Conservation (phyloP, 495 filamentous ascomycete species). For the Diplogelasinospora grovesii region DNA sequence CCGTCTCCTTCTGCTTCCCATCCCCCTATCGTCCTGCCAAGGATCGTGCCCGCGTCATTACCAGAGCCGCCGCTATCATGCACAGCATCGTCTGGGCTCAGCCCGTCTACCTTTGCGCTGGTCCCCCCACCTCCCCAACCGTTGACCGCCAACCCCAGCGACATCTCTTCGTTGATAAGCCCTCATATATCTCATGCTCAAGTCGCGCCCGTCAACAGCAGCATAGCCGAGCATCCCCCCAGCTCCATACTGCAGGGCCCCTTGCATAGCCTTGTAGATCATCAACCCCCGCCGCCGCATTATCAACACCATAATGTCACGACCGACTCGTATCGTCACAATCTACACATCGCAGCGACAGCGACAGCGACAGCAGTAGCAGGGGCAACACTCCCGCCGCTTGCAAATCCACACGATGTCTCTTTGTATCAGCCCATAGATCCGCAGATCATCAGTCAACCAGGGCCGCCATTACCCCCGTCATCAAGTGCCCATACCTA, state of each 20-base stretch:
- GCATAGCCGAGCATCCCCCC: conserved; percentile 11
- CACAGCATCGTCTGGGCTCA: conserved; percentile 17
- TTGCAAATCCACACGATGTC: conserved; percentile 9
- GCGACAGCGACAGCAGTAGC: conserved; percentile 15
- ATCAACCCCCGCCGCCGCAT: conserved; percentile 20
- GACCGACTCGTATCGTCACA: conserved; percentile 18
- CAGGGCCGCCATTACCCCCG: no score
- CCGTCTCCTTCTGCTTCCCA: no score
- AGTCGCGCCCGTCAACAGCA: conserved; percentile 1
- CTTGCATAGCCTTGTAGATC: not conserved
- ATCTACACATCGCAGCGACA: not conserved
- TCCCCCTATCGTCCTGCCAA: no score
- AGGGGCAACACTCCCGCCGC: conserved; percentile 12
- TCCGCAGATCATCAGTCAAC: conserved; percentile 44
- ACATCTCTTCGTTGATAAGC: conserved; percentile 30
- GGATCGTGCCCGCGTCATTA: no score
- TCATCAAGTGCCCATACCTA: conserved; percentile 6
- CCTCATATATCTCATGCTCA: conserved; percentile 10
- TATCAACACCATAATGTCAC: conserved; percentile 23
- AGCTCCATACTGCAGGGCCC: conserved; percentile 1
- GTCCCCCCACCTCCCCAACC: conserved; percentile 13
- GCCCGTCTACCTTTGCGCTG: conserved; percentile 18
- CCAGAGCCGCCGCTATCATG: no score
- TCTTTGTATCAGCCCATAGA: conserved; percentile 42
- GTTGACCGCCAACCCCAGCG: conserved; percentile 28